phyloP scores from a whole-genome alignment of 202 grass and related monocot genomes.

The Alloteropsis angusta region DNA sequence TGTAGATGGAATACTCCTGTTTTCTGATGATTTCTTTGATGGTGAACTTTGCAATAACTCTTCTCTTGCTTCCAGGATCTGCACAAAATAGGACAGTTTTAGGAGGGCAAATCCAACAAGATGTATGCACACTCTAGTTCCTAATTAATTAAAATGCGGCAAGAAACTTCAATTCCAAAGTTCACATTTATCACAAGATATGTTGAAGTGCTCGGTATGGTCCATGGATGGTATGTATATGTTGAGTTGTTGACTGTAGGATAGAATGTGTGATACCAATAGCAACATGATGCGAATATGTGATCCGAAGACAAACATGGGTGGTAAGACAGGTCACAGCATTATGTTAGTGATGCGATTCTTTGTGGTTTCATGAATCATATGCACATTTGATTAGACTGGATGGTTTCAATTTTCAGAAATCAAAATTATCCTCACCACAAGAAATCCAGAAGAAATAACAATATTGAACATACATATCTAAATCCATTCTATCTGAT shows the following conservation, averaged over 20 bases:
- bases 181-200: background rate
- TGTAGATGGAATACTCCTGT: conserved; percentile 5
- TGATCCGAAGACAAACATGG: background rate
- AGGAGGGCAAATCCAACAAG: background rate
- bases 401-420: conserved; percentile 8
- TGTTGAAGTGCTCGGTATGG: background rate
- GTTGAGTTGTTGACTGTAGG: background rate
- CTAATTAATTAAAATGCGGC: background rate
- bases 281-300: background rate
- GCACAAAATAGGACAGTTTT: background rate
- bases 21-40: conserved; percentile 29
- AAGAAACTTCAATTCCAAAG: background rate
- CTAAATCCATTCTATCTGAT: no score
- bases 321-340: background rate
- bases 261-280: background rate
- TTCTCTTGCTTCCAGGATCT: conserved; percentile 76
- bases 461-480: background rate
- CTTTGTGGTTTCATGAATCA: background rate
- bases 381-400: background rate
- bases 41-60: conserved; percentile 40
- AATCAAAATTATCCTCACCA: background rate
- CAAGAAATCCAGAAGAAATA: background rate
- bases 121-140: background rate
- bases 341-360: no score
- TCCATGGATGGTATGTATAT: background rate